A percentile compares a stretch with the other conserved stretches of the same genome.
Evolutionary conservation across 257 asterid genomes (phyloP).

Genomic region (Petunia axillaris): DNA sequence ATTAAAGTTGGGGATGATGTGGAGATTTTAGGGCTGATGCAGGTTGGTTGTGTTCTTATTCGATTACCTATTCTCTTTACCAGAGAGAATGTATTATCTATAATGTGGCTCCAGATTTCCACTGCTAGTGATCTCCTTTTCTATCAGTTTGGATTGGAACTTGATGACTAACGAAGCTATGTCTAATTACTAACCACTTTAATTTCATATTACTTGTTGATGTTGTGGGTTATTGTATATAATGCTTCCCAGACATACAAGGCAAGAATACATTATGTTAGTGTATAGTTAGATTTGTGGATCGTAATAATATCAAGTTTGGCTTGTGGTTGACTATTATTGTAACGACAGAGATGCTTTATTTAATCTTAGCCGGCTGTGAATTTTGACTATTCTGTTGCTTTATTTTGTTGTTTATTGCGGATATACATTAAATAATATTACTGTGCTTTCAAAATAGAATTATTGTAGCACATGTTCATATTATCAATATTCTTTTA

Average conservation of each 20-base stretch:
- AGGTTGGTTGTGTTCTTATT: conserved; percentile 44
- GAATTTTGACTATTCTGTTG: neutral
- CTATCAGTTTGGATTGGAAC: neutral
- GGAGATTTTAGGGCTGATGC: conserved; percentile 85
- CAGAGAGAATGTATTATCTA: neutral
- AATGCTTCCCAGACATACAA: neutral
- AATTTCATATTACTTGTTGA: neutral
- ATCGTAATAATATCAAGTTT: neutral
- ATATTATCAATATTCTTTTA: conserved; percentile 29
- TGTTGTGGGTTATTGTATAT: neutral
- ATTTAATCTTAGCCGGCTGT: neutral
- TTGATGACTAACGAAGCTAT: neutral
- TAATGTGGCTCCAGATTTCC: neutral
- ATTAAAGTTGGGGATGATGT: conserved; percentile 94
- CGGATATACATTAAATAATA: neutral
- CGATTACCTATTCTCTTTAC: neutral
- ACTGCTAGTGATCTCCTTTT: neutral
- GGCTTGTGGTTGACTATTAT: neutral
- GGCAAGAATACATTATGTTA: neutral
- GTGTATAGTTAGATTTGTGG: neutral
- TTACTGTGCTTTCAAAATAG: neutral
- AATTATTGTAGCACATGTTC: conserved; percentile 4
- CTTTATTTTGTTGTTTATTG: neutral
- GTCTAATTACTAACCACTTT: neutral
- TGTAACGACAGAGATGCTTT: conserved; percentile 1